Evolutionary conservation across 192 early-diverging fungal genomes (phyloP), one percentile per base, ranked within the genome.

Genomic region (Lobosporangium transversale): DNA sequence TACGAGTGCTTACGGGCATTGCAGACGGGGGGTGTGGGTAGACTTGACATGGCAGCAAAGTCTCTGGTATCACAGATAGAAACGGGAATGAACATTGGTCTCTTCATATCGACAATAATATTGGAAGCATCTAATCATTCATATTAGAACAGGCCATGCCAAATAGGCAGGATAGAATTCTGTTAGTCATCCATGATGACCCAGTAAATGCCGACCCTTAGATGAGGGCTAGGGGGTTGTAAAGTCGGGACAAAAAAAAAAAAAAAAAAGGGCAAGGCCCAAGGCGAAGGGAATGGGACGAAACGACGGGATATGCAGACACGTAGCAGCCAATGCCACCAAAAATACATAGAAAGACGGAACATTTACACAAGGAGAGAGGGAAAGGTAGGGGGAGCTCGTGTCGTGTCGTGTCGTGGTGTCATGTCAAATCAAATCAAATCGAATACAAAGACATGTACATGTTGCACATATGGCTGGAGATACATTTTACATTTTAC

Each of bases 31-130:
- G 73, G 73, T 0, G 73, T 76, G 4, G 73, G 73, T 18, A 76
- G 40, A 36, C 63, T 62, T 4, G 73, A 58, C 47, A 57, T 57
- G 23, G 73, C 65, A 33, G 48, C 73, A 52, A 76, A 62, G 32
- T 76, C 73, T 32, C 73, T 61, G 27, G 73, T 36, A 42, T 76
- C 73, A 30, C 73, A 76, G 53, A 76, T 76, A 4, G 73, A 76
- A 47, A 76, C 73, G 14, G 73, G 73, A 26, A 76, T 76, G 58
- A 76, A 76, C 73, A 76, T 76, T 11, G 73, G 73, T 51, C 73
- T 66, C 47, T 76, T 76, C 64, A 76, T 67, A 55, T 76, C 73
- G 11, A 76, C 59, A 15, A 76, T 51, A 52, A 76, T 67, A 20
- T 67, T 55, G 26, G 73, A 17, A 36, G 56, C 18, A 24, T 71